Conservation (phyloP, 768 basidiomycete genomes). For the Lactarius deliciosus region DNA sequence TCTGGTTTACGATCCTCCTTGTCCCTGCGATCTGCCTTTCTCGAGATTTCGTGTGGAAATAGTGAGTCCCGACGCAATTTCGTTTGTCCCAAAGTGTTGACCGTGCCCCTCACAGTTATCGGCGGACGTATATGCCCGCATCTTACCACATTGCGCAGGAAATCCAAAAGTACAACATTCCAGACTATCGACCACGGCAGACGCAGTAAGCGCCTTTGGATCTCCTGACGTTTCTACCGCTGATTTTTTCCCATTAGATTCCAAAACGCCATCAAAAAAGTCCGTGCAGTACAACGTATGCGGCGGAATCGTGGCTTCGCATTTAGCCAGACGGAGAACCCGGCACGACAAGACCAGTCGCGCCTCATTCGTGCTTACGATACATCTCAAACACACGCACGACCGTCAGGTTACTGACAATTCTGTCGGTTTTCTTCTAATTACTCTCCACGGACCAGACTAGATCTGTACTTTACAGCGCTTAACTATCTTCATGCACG, state of each 20-base stretch:
- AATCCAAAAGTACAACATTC: slow-evolving; percentile 98
- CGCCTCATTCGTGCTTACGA: slow-evolving; percentile 84
- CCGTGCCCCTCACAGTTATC: slow-evolving; percentile 56
- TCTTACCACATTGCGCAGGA: slow-evolving; percentile 99
- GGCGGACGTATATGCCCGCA: slow-evolving; percentile 82
- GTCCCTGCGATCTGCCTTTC: slow-evolving; percentile 82
- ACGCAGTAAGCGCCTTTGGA: slow-evolving; percentile 70
- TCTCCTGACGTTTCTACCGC: slow-evolving; percentile 21
- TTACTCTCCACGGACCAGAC: slow-evolving; percentile 5
- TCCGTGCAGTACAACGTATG: slow-evolving; percentile 97
- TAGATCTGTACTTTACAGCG: slow-evolving; percentile 26
- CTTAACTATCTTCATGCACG: slow-evolving; percentile 20
- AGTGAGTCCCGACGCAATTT: slow-evolving; percentile 53
- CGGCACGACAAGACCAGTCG: slow-evolving; percentile 82
- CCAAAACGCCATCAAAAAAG: slow-evolving; percentile 99
- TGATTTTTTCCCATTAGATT: slow-evolving; percentile 52
- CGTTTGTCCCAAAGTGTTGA: slow-evolving; percentile 17
- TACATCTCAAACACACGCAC: slow-evolving; percentile 69
- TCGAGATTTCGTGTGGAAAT: slow-evolving; percentile 96
- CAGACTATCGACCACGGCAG: slow-evolving; percentile 94
- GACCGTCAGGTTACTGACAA: slow-evolving; percentile 66
- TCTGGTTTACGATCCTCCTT: slow-evolving; percentile 86
- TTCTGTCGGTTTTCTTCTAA: background rate
- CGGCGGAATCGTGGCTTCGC: slow-evolving; percentile 95
- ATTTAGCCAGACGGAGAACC: slow-evolving; percentile 94